These are phyloP conservation scores for Penicillium macrosclerotiorum DNA, from an alignment of 495 filamentous ascomycete genomes.

Conservation along the genomic window DNA sequence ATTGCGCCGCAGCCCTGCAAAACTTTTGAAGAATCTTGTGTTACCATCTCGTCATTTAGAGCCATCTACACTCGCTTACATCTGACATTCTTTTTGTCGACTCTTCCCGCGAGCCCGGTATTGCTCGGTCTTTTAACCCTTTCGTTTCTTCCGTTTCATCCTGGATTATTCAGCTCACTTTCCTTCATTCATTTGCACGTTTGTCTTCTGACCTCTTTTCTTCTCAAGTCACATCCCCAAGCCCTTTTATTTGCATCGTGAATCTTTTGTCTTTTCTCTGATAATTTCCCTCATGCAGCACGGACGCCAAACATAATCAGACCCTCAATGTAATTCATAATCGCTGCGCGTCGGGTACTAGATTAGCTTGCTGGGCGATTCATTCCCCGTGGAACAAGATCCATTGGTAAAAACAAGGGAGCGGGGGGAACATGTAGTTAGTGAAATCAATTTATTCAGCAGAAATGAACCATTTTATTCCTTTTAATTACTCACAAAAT, in stretches of 20 bases:
- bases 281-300: no score
- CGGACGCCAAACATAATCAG: no score
- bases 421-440: not conserved
- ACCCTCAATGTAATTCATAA: not conserved
- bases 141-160: not conserved
- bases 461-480: no score
- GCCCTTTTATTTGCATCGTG: no score
- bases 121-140: not conserved
- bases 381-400: not conserved
- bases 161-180: not conserved
- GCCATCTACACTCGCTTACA: slow-evolving; percentile 13
- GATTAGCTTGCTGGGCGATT: not conserved
- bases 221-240: no score
- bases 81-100: not conserved
- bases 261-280: no score
- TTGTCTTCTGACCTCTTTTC: not conserved
- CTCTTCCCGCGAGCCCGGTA: not conserved
- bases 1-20: slow-evolving; percentile 25
- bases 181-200: not conserved
- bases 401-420: not conserved
- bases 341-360: not conserved
- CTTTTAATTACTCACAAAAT: no score
- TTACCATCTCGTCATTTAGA: not conserved
- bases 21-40: slow-evolving; percentile 11
- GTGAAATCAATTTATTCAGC: not conserved